These are phyloP conservation scores for Hypoxylon cercidicola DNA, from an alignment of 495 filamentous ascomycete species.

Conservation along the genomic window DNA sequence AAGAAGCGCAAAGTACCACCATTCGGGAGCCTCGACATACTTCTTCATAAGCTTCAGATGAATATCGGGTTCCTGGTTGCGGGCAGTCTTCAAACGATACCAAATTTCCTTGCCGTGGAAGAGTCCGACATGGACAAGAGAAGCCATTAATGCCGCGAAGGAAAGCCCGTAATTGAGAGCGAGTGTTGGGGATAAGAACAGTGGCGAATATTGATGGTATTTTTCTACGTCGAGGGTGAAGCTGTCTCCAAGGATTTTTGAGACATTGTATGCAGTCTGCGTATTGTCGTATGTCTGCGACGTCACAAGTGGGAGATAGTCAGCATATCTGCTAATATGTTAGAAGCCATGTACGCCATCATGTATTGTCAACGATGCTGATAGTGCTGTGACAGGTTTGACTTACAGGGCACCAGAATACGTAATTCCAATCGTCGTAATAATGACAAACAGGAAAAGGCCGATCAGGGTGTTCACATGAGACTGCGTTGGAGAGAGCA, in stretches of 20 bases:
- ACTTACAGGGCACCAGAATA: slow-evolving; percentile 62
- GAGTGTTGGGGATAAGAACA: slow-evolving; percentile 71
- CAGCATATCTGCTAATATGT: slow-evolving; percentile 36
- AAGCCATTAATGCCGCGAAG: slow-evolving; percentile 67
- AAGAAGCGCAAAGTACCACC: slow-evolving; percentile 68
- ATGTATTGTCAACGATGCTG: slow-evolving; percentile 41
- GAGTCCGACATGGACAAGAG: slow-evolving; percentile 64
- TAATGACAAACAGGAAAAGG: slow-evolving; percentile 63
- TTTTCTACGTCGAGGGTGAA: slow-evolving; percentile 64
- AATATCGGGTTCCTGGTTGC: slow-evolving; percentile 68
- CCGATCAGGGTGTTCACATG: slow-evolving; percentile 69
- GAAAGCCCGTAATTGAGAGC: slow-evolving; percentile 67
- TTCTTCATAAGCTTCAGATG: slow-evolving; percentile 70
- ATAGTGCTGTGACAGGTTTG: slow-evolving; percentile 45
- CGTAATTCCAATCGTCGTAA: slow-evolving; percentile 63
- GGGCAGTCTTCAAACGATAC: slow-evolving; percentile 58
- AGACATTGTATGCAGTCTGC: slow-evolving; percentile 61
- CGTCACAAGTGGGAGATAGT: slow-evolving; percentile 53
- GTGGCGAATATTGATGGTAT: slow-evolving; percentile 67
- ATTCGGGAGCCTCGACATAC: slow-evolving; percentile 67
- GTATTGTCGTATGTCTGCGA: slow-evolving; percentile 69
- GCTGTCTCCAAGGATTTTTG: slow-evolving; percentile 61
- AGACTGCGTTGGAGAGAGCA: slow-evolving; percentile 66
- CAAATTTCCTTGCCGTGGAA: slow-evolving; percentile 67
- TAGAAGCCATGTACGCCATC: slow-evolving; percentile 6